Percentiles rank a stretch among this genome's conserved stretches.
These are phyloP conservation scores for Populus pruinosa DNA, from an alignment of 345 rosid species.

Conservation along the genomic window DNA sequence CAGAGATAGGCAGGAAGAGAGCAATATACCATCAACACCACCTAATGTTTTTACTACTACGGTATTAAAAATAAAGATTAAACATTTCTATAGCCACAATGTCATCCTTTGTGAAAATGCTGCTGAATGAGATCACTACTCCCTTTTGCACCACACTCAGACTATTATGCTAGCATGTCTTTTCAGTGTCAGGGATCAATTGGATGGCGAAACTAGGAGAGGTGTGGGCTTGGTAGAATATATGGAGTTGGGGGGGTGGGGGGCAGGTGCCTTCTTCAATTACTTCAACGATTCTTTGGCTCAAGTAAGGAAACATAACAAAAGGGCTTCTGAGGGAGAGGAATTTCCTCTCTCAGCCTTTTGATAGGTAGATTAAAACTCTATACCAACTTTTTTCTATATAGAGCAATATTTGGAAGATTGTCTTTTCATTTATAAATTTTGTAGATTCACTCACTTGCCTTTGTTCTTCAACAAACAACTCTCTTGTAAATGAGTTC, in stretches of 20 bases:
- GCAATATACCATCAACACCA: neutral
- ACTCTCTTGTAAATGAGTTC: neutral
- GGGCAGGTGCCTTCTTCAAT: neutral
- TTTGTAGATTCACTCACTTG: neutral
- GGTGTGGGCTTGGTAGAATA: neutral
- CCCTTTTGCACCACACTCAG: neutral
- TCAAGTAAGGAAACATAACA: neutral
- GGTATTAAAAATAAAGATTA: neutral
- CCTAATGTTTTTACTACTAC: neutral
- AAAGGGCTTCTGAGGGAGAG: neutral
- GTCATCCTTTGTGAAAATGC: neutral
- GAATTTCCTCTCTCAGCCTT: neutral
- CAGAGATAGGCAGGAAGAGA: neutral
- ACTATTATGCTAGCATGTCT: neutral
- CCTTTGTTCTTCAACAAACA: neutral
- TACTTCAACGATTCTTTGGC: neutral
- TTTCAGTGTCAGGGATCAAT: neutral
- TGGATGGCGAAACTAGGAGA: neutral
- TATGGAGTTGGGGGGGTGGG: neutral
- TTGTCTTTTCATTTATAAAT: neutral
- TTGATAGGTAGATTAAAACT: neutral
- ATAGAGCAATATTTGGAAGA: neutral
- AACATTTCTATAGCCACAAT: neutral
- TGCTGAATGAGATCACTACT: neutral
- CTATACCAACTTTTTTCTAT: neutral